Base-by-base conservation (phyloP, 345 rosid species). In the Adansonia digitata region DNA sequence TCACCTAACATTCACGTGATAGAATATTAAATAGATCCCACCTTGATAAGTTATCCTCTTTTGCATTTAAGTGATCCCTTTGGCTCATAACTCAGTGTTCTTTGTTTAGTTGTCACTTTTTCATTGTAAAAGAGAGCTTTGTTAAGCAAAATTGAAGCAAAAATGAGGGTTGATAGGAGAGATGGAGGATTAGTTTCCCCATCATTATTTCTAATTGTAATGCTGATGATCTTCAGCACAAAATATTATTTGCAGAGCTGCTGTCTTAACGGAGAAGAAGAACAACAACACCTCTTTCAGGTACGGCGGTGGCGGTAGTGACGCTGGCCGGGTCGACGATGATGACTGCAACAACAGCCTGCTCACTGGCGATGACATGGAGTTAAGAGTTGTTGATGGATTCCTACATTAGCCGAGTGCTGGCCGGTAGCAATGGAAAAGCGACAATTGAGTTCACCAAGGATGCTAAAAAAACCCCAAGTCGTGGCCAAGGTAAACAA, bases 331-430 rank as follows among this genome's bases (percentile, higher is more conserved):
- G 63, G 35, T 48, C 11, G 22, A 24, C 26, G 26, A 72, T 7
- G 37, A 55, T 3, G 24, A 56, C 46, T 15, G 5, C 49, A n/a
- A 51, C 62, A 10, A 13, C 61, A n/a, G n/a, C n/a, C n/a, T n/a
- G n/a, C 20, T 55, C 65, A 14, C 56, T 24, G 67, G 12, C 11
- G 29, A 27, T 7, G 42, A 6, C 12, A 2, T 29, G 5, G 68
- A 73, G 55, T 10, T 73, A n/a, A 51, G 76, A 73, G 43, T 9
- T 60, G 68, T 60, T 73, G 76, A 73, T 48, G 57, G 76, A 73
- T 4, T 34, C 49, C 6, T 42, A 71, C 18, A 55, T 53, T 26
- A 24, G 13, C 61, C 45, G 74, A 20, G 24, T 55, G 24, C 61
- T 59, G 18, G 24, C n/a, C 7, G 35, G 14, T 26, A 15, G 51